Evolutionary conservation across 1,139 yeast species (phyloP).

Genomic region (Kluyveromyces marxianus): DNA sequence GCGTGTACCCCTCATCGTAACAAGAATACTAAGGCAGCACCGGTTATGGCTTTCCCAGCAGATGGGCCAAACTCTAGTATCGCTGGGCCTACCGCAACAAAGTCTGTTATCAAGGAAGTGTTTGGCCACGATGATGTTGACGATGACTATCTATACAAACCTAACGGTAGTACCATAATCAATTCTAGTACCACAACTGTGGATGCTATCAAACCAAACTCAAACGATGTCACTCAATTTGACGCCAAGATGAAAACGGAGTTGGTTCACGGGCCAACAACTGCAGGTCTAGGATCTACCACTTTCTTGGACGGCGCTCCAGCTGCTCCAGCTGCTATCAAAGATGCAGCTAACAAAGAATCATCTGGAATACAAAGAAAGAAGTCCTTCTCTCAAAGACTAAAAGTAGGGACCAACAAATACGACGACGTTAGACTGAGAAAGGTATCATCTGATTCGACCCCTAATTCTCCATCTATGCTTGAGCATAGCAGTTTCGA

Average conservation of each 20-base stretch:
- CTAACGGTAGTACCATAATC: constrained; percentile 4
- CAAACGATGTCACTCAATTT: constrained; percentile 49
- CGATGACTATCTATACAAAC: constrained; percentile 12
- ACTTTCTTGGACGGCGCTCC: constrained; percentile 97
- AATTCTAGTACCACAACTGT: constrained; percentile 15
- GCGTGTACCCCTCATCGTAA: constrained; percentile 97
- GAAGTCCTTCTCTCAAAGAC: constrained; percentile 66
- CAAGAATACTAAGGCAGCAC: constrained; percentile 72
- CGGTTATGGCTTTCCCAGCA: constrained; percentile 89
- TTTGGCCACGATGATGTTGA: constrained; percentile 18
- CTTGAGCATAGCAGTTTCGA: constrained; percentile 7
- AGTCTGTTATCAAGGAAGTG: constrained; percentile 30
- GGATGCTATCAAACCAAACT: constrained; percentile 41
- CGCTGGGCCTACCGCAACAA: constrained; percentile 43
- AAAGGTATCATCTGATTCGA: constrained; percentile 4
- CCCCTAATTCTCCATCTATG: constrained; percentile 2
- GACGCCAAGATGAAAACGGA: constrained; percentile 63
- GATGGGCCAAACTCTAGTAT: constrained; percentile 92
- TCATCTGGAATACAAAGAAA: constrained; percentile 52
- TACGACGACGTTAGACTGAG: constrained; percentile 8
- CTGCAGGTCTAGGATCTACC: constrained; percentile 84
- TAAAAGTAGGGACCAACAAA: constrained; percentile 25
- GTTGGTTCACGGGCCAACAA: constrained; percentile 76
- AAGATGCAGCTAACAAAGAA: constrained; percentile 30
- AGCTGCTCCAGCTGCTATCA: constrained; percentile 55